Evolutionary conservation across 768 basidiomycete genomes (phyloP), one percentile per base, ranked within the genome.

Genomic region (Collybia sordida): DNA sequence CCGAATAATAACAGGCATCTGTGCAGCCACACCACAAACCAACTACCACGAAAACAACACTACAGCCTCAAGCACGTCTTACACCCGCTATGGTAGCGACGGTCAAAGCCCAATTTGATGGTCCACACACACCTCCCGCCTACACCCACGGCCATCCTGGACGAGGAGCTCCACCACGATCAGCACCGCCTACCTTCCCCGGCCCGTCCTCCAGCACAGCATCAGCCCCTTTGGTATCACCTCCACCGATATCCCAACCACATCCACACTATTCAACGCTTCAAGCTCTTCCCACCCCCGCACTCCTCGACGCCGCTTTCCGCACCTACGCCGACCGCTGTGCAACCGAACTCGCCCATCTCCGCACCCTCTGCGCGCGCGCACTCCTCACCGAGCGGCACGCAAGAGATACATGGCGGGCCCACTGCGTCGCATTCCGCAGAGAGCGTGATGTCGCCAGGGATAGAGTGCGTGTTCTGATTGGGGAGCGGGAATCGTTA

Each of bases 361-460:
- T 74, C 40, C 66, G 70, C 18, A 39, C 63, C 3, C 53, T 65
- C 7, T 72, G 69, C 45, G 55, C 60, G 8, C 56, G 61, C 19
- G 62, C 63, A 3, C 42, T 72, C 7, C 45, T 59, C 15, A 54
- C 59, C 19, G 70, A 72, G 46, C 64, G 68, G 22, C 59, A 66
- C 35, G 66, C 67, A 36, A 58, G 58, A 40, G 63, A 65, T 49
- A 54, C 59, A 47, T 64, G 68, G 52, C 60, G 65, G 27, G 37
- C 56, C 3, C 51, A 69, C 3, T 72, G 69, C 34, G 36, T 64
- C n/a, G 51, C 58, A 25, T 54, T 71, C 34, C 63, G 64, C 52
- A 52, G 53, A 39, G 71, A 73, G 56, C 60, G 72, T 23, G 71
- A 73, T 50, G 50, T 60, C 7, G 69, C 66, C 11, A 55, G 66